These are phyloP conservation scores for Cenchrus fungigraminus DNA, from an alignment of 176 grass and related monocot genomes.

Conservation along the genomic window DNA sequence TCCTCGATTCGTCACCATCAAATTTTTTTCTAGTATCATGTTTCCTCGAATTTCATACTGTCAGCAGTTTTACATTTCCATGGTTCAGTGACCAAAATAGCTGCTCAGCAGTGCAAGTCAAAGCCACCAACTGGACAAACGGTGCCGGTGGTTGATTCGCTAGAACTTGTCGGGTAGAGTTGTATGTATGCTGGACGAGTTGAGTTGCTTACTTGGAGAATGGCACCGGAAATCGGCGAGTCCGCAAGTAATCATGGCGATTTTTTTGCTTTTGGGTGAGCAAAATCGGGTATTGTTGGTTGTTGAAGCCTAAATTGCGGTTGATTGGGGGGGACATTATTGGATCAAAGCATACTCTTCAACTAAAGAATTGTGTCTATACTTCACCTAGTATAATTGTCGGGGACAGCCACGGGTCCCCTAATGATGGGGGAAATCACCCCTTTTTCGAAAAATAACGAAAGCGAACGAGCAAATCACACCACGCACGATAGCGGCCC, in stretches of 20 bases:
- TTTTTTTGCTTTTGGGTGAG: background rate
- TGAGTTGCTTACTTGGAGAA: conserved; percentile 4
- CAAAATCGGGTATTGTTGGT: background rate
- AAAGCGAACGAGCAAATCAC: no score
- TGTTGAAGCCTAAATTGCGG: background rate
- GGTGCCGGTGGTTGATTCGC: conserved; percentile 13
- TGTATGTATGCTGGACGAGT: background rate
- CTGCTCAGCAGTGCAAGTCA: background rate
- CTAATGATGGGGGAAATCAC: no score
- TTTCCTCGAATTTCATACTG: background rate
- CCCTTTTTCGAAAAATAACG: no score
- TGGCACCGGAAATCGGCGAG: background rate
- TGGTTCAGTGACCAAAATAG: background rate
- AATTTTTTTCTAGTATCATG: no score
- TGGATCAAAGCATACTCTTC: background rate
- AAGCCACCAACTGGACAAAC: conserved; percentile 30
- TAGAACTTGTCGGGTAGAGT: conserved; percentile 20
- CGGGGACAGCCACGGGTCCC: no score
- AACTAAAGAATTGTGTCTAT: background rate
- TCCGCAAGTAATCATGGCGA: conserved; percentile 12
- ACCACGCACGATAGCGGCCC: no score
- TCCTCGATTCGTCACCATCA: background rate
- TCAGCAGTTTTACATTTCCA: background rate
- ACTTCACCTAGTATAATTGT: no score
- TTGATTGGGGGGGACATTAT: background rate